Base-by-base conservation (phyloP, 495 filamentous ascomycete genomes). In the Apodospora peruviana region DNA sequence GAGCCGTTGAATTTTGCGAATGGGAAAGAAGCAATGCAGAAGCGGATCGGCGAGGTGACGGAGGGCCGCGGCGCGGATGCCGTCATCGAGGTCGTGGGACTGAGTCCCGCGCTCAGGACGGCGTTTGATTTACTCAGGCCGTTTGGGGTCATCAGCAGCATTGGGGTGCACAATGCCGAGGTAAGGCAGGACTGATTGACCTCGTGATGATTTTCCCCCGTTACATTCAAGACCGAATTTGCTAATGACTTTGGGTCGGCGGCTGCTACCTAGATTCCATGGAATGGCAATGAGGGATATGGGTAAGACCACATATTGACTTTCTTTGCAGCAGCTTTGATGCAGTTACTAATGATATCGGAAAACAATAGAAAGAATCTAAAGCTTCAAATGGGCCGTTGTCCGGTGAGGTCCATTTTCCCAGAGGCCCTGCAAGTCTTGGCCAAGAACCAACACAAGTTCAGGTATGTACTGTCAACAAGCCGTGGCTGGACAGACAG, bases 121-220 rank as follows among this genome's bases (percentile, higher is more conserved):
- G 88, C 81, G 0, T 96, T 87, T 65, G 90, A 96, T 37, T 67
- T 96, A 34, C 53, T 98, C 35, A 77, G 93, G 44, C 91, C 93
- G 18, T 98, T 84, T 76, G 90, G 90, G 1, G 76, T 82, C 9
- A 90, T 98, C 49, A 86, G 81, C 49, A 91, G 86, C 57, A 89
- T 96, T 51, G 93, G 93, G 2, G 91, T 97, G 19, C 91, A 96
- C 58, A 96, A 95, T 66, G 86, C 76, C 19, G 88, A 90, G 73
- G 86, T 89, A 56, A 59, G 70, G 36, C 2, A 5, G 9, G 36
- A 0, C 12, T 0, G 4, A 16, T 36, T 5, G 7, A 25, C 20
- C 3, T 11, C 1, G n/a, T 43, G 21, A 9, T 25, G 18, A 22
- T 16, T 22, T 1, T 19, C 40, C 25, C 8, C 23, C 40, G 14